Evolutionary conservation across 2,329 filamentous ascomycete species (phyloP), one percentile per base, ranked within the genome.

Genomic region (Aureobasidium leucospermi): DNA sequence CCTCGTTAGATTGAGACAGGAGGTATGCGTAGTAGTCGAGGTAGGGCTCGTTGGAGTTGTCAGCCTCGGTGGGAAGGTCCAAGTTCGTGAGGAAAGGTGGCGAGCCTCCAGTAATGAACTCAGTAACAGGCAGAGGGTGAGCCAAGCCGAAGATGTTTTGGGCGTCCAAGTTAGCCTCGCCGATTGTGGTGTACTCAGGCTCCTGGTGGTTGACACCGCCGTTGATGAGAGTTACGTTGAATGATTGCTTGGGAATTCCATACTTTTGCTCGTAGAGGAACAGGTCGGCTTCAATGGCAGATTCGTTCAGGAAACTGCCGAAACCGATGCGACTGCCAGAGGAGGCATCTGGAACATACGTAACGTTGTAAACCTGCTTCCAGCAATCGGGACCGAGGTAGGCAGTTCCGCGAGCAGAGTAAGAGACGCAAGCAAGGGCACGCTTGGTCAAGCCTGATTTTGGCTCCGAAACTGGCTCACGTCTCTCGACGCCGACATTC

Each of bases 101-200:
- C 31, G 47, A 51, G 29, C 53, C 61, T 15, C 58, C 58, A 1
- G 55, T 58, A 15, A 58, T 41, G 42, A 56, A 62, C 28, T 59
- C 48, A 5, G 61, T 56, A 4, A 63, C 58, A 13, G 63, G 61
- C 15, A 65, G 60, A 29, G 65, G 64, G 10, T 63, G 60, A 9
- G 53, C 32, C 47, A 66, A 58, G 42, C 64, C 68, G 28, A 58
- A 45, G 13, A 65, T 65, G 61, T 84, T 84, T 64, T 87, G 82
- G 3, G 83, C 74, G 66, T 87, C 84, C 13, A 87, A 74, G 62
- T 84, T 86, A 29, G 83, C 85, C 70, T 88, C 85, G 7, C 67
- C 67, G 61, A 36, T 75, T 79, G 64, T 75, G 71, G 32, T 65
- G 66, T 5, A 64, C 45, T 1, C 72, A 67, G 23, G 74, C 70